A percentile compares a stretch with the other conserved stretches of the same genome.
Evolutionary conservation across 2,329 filamentous ascomycete genomes (phyloP).

Genomic region (Metarhizium brunneum): DNA sequence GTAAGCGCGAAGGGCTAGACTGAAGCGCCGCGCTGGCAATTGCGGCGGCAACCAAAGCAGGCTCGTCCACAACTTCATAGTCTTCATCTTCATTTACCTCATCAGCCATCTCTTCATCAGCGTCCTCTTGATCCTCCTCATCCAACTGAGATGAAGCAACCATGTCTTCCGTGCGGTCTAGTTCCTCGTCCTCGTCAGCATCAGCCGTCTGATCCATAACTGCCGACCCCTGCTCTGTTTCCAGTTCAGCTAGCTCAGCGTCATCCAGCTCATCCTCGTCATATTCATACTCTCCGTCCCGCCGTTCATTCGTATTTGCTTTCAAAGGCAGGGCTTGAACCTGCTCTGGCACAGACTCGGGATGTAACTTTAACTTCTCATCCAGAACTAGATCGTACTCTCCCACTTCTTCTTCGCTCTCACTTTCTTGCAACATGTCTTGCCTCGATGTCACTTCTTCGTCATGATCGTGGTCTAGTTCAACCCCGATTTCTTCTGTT

Average conservation of each 20-base stretch:
- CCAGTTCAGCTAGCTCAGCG: neutral
- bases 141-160: neutral
- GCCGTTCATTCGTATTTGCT: neutral
- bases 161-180: neutral
- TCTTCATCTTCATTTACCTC: constrained; percentile 7
- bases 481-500: neutral
- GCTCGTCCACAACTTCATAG: neutral
- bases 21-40: constrained; percentile 23
- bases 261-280: neutral
- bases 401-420: constrained; percentile 4
- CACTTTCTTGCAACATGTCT: neutral
- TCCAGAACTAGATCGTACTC: constrained; percentile 3
- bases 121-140: neutral
- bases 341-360: neutral
- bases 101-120: constrained; percentile 4
- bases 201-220: neutral
- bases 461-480: neutral
- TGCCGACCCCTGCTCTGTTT: neutral
- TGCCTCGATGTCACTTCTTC: neutral
- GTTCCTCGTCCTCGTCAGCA: neutral
- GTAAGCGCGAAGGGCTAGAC: constrained; percentile 35
- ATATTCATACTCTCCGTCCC: constrained; percentile 7
- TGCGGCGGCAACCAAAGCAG: constrained; percentile 11
- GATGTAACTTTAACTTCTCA: neutral
- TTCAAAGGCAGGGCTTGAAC: constrained; percentile 1